Evolutionary conservation across 1,284 basidiomycete genomes (phyloP).

Genomic region (Naganishia cerealis): DNA sequence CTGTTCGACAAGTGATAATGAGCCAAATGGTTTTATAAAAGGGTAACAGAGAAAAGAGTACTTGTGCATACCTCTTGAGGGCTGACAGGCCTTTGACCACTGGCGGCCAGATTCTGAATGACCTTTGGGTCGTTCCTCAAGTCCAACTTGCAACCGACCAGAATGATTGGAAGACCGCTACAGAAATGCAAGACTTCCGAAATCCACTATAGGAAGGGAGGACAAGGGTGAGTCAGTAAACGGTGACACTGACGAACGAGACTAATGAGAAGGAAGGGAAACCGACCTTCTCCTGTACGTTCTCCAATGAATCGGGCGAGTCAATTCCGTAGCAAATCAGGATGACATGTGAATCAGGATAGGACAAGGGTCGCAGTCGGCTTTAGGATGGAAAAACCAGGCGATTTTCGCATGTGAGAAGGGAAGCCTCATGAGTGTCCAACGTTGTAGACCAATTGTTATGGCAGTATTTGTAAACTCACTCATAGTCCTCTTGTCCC

Average conservation of each 20-base stretch:
- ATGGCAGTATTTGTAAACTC: constrained; percentile 36
- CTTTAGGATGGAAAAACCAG: constrained; percentile 59
- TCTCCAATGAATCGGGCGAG: constrained; percentile 87
- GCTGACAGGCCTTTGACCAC: constrained; percentile 76
- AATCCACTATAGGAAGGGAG: constrained; percentile 69
- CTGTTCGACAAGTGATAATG: constrained; percentile 50
- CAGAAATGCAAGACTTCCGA: constrained; percentile 93
- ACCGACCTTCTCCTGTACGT: constrained; percentile 89
- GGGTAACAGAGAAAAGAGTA: not conserved
- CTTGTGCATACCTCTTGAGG: constrained; percentile 64
- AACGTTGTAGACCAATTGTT: constrained; percentile 28
- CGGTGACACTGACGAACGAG: not conserved
- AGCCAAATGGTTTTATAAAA: not conserved
- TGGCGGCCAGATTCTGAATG: constrained; percentile 75
- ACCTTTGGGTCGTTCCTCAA: constrained; percentile 75
- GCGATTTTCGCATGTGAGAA: constrained; percentile 47
- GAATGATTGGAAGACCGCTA: constrained; percentile 77
- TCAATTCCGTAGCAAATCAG: constrained; percentile 91
- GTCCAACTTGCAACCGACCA: constrained; percentile 92
- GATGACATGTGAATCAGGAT: constrained; percentile 90
- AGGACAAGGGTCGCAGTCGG: constrained; percentile 83
- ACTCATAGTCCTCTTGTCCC: constrained; percentile 74
- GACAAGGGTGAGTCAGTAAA: constrained; percentile 12
- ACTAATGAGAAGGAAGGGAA: not conserved
- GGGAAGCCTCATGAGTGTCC: constrained; percentile 33